phyloP scores from a whole-genome alignment of 495 filamentous ascomycete species.

The Xanthoparmelia taractica region DNA sequence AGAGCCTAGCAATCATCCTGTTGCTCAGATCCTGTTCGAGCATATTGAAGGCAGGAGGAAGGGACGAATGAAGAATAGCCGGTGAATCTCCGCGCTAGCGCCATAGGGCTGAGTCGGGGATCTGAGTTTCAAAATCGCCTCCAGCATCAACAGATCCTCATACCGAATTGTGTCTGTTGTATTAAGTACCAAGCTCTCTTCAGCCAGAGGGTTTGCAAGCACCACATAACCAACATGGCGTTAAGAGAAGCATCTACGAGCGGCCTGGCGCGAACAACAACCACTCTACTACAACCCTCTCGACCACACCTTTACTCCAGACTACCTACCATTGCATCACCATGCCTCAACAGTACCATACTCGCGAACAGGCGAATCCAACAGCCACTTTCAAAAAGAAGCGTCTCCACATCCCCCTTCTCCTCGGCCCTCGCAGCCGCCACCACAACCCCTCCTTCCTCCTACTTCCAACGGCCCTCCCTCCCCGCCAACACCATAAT shows the following conservation, averaged over 20 bases:
- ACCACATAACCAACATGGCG: background rate
- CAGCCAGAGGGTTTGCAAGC: background rate
- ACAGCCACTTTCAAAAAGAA: constrained; percentile 5
- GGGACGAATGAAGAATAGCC: background rate
- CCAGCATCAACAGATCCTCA: background rate
- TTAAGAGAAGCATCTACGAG: constrained; percentile 4
- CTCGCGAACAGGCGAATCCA: background rate
- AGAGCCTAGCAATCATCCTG: too few species aligned
- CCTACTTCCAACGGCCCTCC: constrained; percentile 53
- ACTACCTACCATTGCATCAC: constrained; percentile 2
- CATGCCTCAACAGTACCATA: constrained; percentile 3
- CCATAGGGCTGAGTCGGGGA: constrained; percentile 5
- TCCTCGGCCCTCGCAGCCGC: constrained; percentile 1
- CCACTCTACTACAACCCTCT: constrained; percentile 10
- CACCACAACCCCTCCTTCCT: constrained; percentile 28
- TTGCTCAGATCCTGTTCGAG: background rate
- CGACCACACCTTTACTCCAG: constrained; percentile 3
- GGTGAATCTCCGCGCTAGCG: background rate
- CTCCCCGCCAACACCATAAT: constrained; percentile 90
- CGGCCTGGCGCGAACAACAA: constrained; percentile 5
- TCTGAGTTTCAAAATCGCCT: background rate
- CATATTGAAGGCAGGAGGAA: background rate
- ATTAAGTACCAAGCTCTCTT: background rate
- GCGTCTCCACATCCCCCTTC: constrained; percentile 3
- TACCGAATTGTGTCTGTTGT: background rate